phyloP scores from a whole-genome alignment of 2,329 filamentous ascomycete species.

The Colletotrichum sojae region DNA sequence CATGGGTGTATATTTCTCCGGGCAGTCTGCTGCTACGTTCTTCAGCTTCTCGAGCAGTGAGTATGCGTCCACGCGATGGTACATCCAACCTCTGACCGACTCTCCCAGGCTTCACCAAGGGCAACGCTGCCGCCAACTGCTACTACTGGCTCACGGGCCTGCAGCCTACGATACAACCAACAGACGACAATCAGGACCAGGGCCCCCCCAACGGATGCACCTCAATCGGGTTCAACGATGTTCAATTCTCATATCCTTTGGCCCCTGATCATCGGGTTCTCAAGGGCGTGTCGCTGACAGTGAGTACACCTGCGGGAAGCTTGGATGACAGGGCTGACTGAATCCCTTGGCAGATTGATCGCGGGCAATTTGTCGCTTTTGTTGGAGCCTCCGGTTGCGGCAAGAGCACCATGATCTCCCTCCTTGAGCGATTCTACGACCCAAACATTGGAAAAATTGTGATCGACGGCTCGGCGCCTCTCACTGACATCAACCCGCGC shows the following conservation, averaged over 20 bases:
- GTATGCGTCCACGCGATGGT: neutral
- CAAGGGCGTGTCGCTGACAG: conserved; percentile 46
- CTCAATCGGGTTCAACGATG: conserved; percentile 46
- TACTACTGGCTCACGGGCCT: conserved; percentile 51
- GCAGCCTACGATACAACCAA: conserved; percentile 34
- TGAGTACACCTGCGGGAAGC: neutral
- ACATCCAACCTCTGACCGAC: neutral
- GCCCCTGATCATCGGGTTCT: conserved; percentile 48
- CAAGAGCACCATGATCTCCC: conserved; percentile 72
- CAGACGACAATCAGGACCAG: conserved; percentile 44
- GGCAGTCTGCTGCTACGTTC: conserved; percentile 1
- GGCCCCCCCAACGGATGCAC: conserved; percentile 21
- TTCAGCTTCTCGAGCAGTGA: conserved; percentile 31
- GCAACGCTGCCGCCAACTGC: conserved; percentile 54
- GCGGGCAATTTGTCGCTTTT: conserved; percentile 56
- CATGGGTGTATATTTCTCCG: conserved; percentile 51
- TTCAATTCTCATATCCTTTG: conserved; percentile 67
- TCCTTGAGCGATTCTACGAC: conserved; percentile 56
- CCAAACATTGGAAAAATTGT: conserved; percentile 14
- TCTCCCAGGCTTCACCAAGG: conserved; percentile 55
- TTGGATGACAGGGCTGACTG: conserved; percentile 56
- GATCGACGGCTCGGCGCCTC: conserved; percentile 18
- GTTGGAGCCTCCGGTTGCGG: conserved; percentile 71
- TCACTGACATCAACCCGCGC: conserved; percentile 14
- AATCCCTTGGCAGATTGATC: conserved; percentile 13